These are phyloP conservation scores for Tricholoma terreum DNA, from an alignment of 768 basidiomycete species.

Conservation along the genomic window DNA sequence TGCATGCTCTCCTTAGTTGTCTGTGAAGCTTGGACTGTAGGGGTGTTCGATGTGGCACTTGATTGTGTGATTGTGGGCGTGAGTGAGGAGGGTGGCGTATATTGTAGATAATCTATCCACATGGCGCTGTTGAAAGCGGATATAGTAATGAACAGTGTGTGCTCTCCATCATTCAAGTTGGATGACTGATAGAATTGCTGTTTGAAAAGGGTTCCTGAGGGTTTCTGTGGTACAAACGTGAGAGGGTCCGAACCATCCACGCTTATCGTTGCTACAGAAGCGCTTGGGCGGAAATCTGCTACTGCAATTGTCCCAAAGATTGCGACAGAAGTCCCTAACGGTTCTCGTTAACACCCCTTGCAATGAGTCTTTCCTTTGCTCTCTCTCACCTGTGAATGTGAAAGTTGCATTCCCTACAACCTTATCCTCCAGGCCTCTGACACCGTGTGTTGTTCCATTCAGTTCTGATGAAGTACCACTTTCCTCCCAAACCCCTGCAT, in stretches of 20 bases:
- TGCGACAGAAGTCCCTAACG: neutral
- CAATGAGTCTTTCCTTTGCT: neutral
- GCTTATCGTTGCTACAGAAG: neutral
- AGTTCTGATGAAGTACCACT: neutral
- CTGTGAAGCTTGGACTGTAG: too few relatives aligned
- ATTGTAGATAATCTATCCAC: neutral
- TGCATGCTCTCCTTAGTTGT: too few relatives aligned
- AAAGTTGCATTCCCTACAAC: neutral
- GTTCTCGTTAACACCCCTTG: neutral
- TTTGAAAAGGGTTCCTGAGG: neutral
- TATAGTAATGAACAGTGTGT: neutral
- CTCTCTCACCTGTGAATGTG: neutral
- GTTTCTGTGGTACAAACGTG: neutral
- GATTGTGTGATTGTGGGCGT: too few relatives aligned
- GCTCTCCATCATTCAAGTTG: neutral
- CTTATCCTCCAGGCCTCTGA: neutral
- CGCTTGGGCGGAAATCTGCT: neutral
- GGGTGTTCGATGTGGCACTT: too few relatives aligned
- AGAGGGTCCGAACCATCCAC: neutral
- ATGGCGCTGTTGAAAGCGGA: neutral
- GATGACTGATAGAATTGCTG: neutral
- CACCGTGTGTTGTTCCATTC: neutral
- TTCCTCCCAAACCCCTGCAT: neutral
- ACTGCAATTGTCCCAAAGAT: neutral
- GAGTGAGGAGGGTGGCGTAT: neutral